These are phyloP conservation scores for Chenopodium album DNA, from an alignment of 148 eudicot genomes.

Conservation along the genomic window DNA sequence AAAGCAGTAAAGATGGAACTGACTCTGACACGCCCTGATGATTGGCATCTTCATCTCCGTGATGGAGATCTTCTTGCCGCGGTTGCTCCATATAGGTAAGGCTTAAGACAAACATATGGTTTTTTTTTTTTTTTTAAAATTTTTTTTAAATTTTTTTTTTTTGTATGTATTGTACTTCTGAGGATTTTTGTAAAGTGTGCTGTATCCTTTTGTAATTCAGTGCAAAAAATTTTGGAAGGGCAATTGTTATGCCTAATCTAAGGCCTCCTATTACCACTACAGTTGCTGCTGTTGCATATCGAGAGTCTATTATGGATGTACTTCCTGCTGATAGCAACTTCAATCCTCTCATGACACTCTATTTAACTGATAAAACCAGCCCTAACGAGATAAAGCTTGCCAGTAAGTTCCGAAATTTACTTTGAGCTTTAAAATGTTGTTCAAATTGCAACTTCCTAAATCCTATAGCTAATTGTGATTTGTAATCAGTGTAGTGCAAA, in stretches of 20 bases:
- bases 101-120: not conserved
- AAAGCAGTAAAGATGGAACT: conserved; percentile 65
- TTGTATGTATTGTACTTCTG: not conserved
- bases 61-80: conserved; percentile 89
- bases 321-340: conserved; percentile 59
- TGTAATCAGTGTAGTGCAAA: not conserved
- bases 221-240: conserved; percentile 79
- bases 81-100: conserved; percentile 80
- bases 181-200: conserved; percentile 4
- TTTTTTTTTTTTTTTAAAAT: not conserved
- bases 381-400: conserved; percentile 82
- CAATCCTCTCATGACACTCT: conserved; percentile 96
- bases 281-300: conserved; percentile 71
- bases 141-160: not conserved
- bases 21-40: conserved; percentile 82
- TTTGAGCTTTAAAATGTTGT: not conserved
- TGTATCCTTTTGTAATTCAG: conserved; percentile 32
- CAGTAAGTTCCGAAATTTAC: conserved; percentile 46
- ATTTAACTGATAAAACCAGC: conserved; percentile 79
- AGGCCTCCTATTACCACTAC: conserved; percentile 89
- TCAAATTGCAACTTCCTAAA: not conserved
- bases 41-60: conserved; percentile 99
- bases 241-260: conserved; percentile 89
- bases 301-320: conserved; percentile 66
- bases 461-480: not conserved